Evolutionary conservation across 148 eudicot species (phyloP), one percentile per base, ranked within the genome.

Genomic region (Drosera capensis): DNA sequence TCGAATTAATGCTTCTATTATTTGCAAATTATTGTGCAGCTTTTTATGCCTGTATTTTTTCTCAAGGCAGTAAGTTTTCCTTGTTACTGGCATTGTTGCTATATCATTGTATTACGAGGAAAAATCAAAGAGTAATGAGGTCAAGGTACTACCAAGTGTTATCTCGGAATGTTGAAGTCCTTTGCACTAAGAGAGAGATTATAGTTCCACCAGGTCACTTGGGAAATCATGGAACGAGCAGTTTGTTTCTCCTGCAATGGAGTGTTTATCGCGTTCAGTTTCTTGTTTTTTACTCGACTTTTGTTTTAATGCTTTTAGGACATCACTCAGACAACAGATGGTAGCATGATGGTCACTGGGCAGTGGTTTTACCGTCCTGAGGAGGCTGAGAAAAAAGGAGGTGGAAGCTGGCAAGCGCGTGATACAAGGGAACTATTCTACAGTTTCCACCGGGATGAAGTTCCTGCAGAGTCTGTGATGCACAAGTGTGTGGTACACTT

Each of bases 311-410:
- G 21, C 30, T 40, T 47, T 43, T 68, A 90, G 99, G 99, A 90
- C 45, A 74, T 90, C 43, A 46, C 71, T 49, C 85, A 75, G 62
- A 47, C 51, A 41, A 68, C 46, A 51, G 71, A 65, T 22, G 88
- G 81, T 41, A 62, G 58, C 56, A 46, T 90, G 69, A 75, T 69
- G 87, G 82, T 85, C 12, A 76, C 67, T 45, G 95, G 99, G 36
- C 99, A 90, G 52, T 85, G 99, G 99, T 85, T 90, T 63, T 90
- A 85, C 61, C 80, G 95, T 45, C 99, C 99, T 12, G 99, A 90
- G 58, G 99, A 90, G 67, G 95, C 95, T 37, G 80, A 78, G 56
- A 85, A 59, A 55, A 78, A 63, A 60, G 81, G 72, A 38, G 95
- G 99, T 41, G 95, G 95, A 66, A 70, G 71, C 54, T 90, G 95